A percentile compares a stretch with the other conserved stretches of the same genome.
Evolutionary conservation across 352 stramenopile species (phyloP).

Genomic region (Globisporangium yorkense): DNA sequence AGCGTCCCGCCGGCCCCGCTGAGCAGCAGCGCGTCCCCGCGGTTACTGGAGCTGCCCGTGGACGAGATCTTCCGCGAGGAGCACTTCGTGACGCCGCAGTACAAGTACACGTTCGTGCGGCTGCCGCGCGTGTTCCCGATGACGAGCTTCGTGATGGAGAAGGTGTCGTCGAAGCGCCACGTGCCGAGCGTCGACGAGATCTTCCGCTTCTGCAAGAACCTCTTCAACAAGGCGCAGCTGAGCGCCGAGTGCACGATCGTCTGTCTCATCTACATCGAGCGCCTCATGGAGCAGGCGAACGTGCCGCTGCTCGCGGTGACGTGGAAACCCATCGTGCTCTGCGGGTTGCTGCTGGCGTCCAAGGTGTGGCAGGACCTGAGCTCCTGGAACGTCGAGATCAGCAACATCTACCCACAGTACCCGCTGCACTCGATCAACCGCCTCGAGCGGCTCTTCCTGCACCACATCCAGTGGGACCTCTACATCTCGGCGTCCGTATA

Average conservation of each 20-base stretch:
- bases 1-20: neutral
- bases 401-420: slow-evolving; percentile 97
- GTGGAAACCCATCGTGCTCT: slow-evolving; percentile 98
- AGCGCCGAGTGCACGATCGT: slow-evolving; percentile 99
- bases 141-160: slow-evolving; percentile 80
- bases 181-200: slow-evolving; percentile 91
- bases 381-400: slow-evolving; percentile 98
- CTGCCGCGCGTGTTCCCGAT: slow-evolving; percentile 66
- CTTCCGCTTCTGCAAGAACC: slow-evolving; percentile 89
- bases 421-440: slow-evolving; percentile 96
- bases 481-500: slow-evolving; percentile 95
- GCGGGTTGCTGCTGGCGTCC: slow-evolving; percentile 94
- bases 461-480: slow-evolving; percentile 97
- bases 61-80: slow-evolving; percentile 86
- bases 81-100: slow-evolving; percentile 86
- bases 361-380: slow-evolving; percentile 99
- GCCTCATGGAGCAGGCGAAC: slow-evolving; percentile 96
- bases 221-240: slow-evolving; percentile 96
- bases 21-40: slow-evolving; percentile 47
- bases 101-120: slow-evolving; percentile 83
- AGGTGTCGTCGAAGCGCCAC: slow-evolving; percentile 74
- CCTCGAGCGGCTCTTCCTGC: slow-evolving; percentile 95
- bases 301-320: slow-evolving; percentile 93
- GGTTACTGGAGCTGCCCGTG: slow-evolving; percentile 62
- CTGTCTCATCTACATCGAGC: slow-evolving; percentile 98